phyloP scores from a whole-genome alignment of 2,329 filamentous ascomycete genomes.

The Hymenoscyphus fraxineus region DNA sequence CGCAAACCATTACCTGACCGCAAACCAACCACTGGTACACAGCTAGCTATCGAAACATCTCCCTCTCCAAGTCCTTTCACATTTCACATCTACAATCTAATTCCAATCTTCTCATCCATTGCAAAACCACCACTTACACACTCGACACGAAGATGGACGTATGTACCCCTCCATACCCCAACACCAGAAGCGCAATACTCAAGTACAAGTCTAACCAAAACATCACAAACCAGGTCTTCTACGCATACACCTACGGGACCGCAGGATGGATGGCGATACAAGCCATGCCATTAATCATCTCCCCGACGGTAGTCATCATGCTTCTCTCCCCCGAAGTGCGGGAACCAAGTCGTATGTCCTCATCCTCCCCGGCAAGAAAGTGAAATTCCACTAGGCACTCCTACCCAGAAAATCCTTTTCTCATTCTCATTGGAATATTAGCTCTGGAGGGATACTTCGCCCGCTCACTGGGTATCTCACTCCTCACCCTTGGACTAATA shows the following conservation, averaged over 20 bases:
- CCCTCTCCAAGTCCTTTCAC: neutral
- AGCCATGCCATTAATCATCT: slow-evolving; percentile 49
- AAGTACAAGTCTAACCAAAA: slow-evolving; percentile 3
- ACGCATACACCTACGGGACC: slow-evolving; percentile 49
- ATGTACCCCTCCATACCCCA: slow-evolving; percentile 1
- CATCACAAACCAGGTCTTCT: slow-evolving; percentile 40
- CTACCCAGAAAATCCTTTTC: too few species aligned
- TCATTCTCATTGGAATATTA: slow-evolving; percentile 26
- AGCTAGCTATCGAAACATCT: neutral
- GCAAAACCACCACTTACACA: neutral
- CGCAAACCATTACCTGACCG: neutral
- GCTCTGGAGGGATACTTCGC: slow-evolving; percentile 62
- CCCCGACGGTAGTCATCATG: slow-evolving; percentile 58
- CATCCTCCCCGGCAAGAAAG: too few species aligned
- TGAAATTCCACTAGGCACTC: too few species aligned
- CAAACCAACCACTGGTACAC: neutral
- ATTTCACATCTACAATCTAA: neutral
- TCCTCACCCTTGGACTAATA: slow-evolving; percentile 54
- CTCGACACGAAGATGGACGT: slow-evolving; percentile 19
- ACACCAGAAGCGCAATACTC: neutral
- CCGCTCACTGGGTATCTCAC: slow-evolving; percentile 54
- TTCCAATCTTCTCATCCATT: neutral
- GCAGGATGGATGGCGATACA: slow-evolving; percentile 47
- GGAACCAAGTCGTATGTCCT: slow-evolving; percentile 47
- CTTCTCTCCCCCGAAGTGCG: slow-evolving; percentile 56